phyloP scores from a whole-genome alignment of 2,329 filamentous ascomycete species.

The Raffaelea ambrosiae region DNA sequence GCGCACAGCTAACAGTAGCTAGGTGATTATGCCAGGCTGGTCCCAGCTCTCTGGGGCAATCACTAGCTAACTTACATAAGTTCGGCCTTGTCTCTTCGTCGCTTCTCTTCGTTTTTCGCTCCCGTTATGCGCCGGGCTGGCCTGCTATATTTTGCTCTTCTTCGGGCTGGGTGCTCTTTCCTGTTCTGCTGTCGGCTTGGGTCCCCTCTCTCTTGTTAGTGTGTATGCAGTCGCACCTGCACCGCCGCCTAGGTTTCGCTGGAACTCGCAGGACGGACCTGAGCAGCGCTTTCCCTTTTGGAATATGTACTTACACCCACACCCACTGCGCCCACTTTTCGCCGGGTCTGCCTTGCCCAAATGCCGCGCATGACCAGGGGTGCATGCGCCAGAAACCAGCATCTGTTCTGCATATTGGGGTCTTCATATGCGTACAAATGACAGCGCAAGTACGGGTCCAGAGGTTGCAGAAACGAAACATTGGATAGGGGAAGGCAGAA shows the following conservation, averaged over 20 bases:
- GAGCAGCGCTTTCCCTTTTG: neutral
- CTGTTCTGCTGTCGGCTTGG: neutral
- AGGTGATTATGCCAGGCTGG: too few relatives aligned
- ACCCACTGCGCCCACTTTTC: conserved; percentile 2
- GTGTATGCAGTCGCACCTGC: conserved; percentile 10
- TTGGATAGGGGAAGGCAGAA: neutral
- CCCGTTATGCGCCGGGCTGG: neutral
- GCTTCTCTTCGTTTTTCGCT: too few relatives aligned
- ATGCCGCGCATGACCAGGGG: conserved; percentile 7
- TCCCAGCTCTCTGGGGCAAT: too few relatives aligned
- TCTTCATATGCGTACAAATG: neutral
- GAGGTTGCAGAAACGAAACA: neutral
- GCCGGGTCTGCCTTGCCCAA: conserved; percentile 8
- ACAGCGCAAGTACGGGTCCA: neutral
- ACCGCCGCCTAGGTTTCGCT: conserved; percentile 9
- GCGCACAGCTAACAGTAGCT: too few relatives aligned
- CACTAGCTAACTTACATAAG: too few relatives aligned
- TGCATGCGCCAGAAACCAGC: too few relatives aligned
- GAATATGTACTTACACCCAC: neutral
- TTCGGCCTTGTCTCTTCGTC: too few relatives aligned
- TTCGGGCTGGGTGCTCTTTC: too few relatives aligned
- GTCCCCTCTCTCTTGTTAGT: neutral
- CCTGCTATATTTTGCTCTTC: neutral
- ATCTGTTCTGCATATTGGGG: too few relatives aligned
- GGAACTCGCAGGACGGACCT: conserved; percentile 4